Evolutionary conservation across 352 stramenopile genomes (phyloP), one percentile per base, ranked within the genome.

Genomic region (Pythium sp.): DNA sequence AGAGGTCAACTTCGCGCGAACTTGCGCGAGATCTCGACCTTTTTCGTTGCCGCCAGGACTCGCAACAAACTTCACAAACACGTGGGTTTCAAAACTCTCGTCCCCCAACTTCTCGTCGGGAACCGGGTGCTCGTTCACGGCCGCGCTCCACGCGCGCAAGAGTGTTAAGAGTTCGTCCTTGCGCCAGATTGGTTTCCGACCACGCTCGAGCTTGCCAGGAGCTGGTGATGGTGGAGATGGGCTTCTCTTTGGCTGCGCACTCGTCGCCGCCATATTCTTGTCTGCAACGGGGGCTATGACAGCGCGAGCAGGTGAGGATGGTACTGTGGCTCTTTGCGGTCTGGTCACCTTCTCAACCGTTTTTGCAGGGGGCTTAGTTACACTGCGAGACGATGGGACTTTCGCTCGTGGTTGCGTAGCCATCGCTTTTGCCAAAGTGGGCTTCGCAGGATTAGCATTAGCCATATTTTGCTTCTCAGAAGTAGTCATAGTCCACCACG

Each of bases 131-230:
- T 61, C 51, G 5, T 62, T 30, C 36, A 49, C 38, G 11, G 49
- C 63, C 36, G 62, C 53, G 20, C 51, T 41, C 63, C 53, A 68
- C 8, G 53, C 63, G 4, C 15, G 38, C 38, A 68, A 18, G 8
- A 68, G 26, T 3, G 43, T 34, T 14, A 54, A 38, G 18, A 62
- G 26, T 26, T 62, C 63, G n/a, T 58, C 54, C 15, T 49, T 36
- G 11, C 12, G 28, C 63, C 63, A 68, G n/a, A 26, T 58, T 2
- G 53, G 53, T 20, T 58, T 58, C 26, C 53, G 11, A 14, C 53
- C 53, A 2, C 18, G 9, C 26, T 38, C 41, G 38, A 5, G 12
- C 38, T 46, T 46, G 6, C 38, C 38, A 46, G 38, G 8, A 46
- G 38, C 12, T 46, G 12, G 2, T 4, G 30, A 4, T 32, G 38